Evolutionary conservation across 179 eudicot genomes (phyloP), one percentile per base, ranked within the genome.

Genomic region (Amaranthus tricolor): DNA sequence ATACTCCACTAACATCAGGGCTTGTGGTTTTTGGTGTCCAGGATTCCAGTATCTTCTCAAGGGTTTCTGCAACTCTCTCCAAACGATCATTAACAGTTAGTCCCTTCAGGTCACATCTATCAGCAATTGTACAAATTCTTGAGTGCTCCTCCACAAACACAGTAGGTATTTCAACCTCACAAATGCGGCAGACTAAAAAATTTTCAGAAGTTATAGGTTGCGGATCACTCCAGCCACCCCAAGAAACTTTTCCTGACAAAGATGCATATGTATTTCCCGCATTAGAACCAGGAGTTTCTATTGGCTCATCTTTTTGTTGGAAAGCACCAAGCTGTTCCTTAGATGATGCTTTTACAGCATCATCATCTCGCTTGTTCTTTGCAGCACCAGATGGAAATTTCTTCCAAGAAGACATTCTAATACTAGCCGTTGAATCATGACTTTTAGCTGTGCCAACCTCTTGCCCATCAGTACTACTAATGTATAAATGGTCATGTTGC

Each of bases 91-190:
- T 91, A 49, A 90, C 91, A 6, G 84, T 87, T 76, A 88, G 82
- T 70, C 97, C 97, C 73, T 93, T 96, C 70, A 90, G 82, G 82
- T 96, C 99, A 80, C 99, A 96, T 82, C 97, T 86, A 74, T 96
- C 99, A 75, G 97, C 98, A 81, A 96, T 85, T 59, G 98, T 87
- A 79, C 99, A 96, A 62, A 96, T 91, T 88, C 96, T 91, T n/a
- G 99, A 96, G 86, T 96, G 99, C 71, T 91, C 96, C 85, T 96
- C 99, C 52, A 96, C 92, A 84, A 91, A 87, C 20, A 96, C 86
- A 6, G 84, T 91, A n/a, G 99, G 99, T 84, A 93, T 94, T 82
- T 96, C 98, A 79, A 91, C 97, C 82, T 96, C 99, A 84, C 99
- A 96, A 78, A 96, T 96, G 65, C 98, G 96, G 66, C 99, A 96